Conservation (phyloP, 495 filamentous ascomycete species). For the Clavariopsis aquatica region DNA sequence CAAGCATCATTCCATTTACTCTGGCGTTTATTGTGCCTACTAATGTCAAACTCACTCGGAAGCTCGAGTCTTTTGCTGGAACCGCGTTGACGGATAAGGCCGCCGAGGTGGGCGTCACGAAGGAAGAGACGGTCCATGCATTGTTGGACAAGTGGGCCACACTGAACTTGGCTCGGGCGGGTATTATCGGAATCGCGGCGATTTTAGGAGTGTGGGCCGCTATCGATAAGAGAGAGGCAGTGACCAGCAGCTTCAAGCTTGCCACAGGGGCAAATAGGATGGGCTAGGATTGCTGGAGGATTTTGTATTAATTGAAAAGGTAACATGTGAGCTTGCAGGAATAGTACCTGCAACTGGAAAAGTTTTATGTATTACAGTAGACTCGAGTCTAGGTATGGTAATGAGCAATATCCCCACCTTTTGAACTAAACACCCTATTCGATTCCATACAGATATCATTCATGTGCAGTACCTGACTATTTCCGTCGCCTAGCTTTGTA, state of each 20-base stretch:
- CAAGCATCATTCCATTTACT: conserved; percentile 56
- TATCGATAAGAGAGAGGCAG: conserved; percentile 36
- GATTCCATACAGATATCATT: no score
- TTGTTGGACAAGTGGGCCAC: conserved; percentile 59
- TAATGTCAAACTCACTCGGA: conserved; percentile 48
- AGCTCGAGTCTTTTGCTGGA: conserved; percentile 39
- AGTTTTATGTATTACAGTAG: no score
- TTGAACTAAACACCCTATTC: no score
- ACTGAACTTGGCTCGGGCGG: conserved; percentile 53
- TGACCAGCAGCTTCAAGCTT: conserved; percentile 19
- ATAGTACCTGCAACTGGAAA: no score
- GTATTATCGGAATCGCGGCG: conserved; percentile 33
- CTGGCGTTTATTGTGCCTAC: conserved; percentile 48
- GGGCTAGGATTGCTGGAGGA: conserved; percentile 20
- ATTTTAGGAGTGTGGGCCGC: conserved; percentile 36
- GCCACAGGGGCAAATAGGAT: conserved; percentile 36
- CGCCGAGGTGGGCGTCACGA: conserved; percentile 42
- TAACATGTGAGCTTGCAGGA: no score
- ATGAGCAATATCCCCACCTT: no score
- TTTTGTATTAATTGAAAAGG: neutral
- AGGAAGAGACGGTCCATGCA: conserved; percentile 49
- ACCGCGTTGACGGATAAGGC: conserved; percentile 37
- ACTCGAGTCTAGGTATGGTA: no score
- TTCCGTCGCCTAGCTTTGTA: no score
- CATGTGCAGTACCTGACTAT: no score